Percentiles rank a stretch among this genome's conserved stretches.
phyloP scores from a whole-genome alignment of 164 flowering plant species.

The Vitis riparia region DNA sequence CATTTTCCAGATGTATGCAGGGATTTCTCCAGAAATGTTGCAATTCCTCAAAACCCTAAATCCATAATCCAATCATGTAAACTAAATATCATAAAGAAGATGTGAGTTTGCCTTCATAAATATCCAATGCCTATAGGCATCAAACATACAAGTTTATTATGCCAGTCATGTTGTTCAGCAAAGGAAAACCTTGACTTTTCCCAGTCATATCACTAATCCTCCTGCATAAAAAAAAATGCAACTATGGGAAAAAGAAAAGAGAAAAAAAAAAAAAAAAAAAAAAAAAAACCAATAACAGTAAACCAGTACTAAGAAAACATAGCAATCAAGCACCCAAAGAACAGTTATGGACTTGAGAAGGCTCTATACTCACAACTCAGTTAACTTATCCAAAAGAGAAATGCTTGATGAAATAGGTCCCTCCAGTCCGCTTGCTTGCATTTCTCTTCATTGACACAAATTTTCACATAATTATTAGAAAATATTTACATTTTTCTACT shows the following conservation, averaged over 20 bases:
- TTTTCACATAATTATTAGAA: neutral
- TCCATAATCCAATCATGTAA: neutral
- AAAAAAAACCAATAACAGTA: neutral
- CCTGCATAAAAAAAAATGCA: constrained; percentile 31
- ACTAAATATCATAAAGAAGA: neutral
- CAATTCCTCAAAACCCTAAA: constrained; percentile 62
- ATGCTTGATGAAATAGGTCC: constrained; percentile 69
- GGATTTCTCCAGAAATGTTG: constrained; percentile 57
- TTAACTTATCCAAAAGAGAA: constrained; percentile 40
- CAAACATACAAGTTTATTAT: constrained; percentile 51
- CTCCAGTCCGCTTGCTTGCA: constrained; percentile 53
- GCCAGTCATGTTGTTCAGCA: constrained; percentile 27
- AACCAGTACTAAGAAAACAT: neutral
- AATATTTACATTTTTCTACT: constrained; percentile 5
- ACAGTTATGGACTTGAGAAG: neutral
- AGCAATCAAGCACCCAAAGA: neutral
- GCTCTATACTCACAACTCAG: constrained; percentile 46
- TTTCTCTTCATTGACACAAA: constrained; percentile 25
- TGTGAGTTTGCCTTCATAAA: neutral
- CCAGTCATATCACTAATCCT: constrained; percentile 69
- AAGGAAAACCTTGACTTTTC: constrained; percentile 19
- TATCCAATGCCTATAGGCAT: neutral
- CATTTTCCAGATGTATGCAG: constrained; percentile 50
- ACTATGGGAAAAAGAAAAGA: neutral
- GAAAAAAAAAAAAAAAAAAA: too few relatives aligned